phyloP scores from a whole-genome alignment of 495 filamentous ascomycete genomes.

The Pseudevernia furfuracea region DNA sequence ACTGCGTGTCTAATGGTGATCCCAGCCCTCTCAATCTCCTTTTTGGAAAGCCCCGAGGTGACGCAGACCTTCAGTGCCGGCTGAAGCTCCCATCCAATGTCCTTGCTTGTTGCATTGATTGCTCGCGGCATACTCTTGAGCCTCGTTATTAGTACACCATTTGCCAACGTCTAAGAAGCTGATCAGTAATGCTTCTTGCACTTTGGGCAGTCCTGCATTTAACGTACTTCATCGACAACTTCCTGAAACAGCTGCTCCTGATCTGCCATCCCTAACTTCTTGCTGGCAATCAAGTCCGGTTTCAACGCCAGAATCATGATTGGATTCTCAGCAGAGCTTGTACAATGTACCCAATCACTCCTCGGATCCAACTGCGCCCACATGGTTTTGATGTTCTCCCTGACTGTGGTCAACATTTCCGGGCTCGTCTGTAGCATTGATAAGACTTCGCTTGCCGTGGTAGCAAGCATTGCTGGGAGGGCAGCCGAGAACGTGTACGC shows the following conservation, averaged over 20 bases:
- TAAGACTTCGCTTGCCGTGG: constrained; percentile 85
- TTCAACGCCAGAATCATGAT: constrained; percentile 80
- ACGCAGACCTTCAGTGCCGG: constrained; percentile 87
- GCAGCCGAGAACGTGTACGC: constrained; percentile 95
- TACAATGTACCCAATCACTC: constrained; percentile 87
- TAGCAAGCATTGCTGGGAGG: constrained; percentile 84
- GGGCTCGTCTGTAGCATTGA: constrained; percentile 76
- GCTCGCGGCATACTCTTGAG: constrained; percentile 68
- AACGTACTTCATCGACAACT: constrained; percentile 79
- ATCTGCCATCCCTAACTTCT: constrained; percentile 58
- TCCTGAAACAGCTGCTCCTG: constrained; percentile 85
- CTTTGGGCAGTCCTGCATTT: not conserved
- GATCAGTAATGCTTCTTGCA: constrained; percentile 6
- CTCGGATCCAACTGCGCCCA: constrained; percentile 80
- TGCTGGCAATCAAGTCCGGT: constrained; percentile 66
- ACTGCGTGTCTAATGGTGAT: constrained; percentile 83
- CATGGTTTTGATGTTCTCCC: constrained; percentile 77
- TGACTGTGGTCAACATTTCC: constrained; percentile 62
- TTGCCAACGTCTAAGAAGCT: constrained; percentile 55
- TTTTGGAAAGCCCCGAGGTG: constrained; percentile 77
- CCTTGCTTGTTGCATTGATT: constrained; percentile 50
- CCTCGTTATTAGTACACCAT: constrained; percentile 80
- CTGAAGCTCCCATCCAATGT: constrained; percentile 52
- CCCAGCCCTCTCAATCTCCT: constrained; percentile 91
- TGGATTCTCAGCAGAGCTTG: constrained; percentile 76